Evolutionary conservation across 345 rosid species (phyloP), one percentile per base, ranked within the genome.

Genomic region (Hevea brasiliensis): DNA sequence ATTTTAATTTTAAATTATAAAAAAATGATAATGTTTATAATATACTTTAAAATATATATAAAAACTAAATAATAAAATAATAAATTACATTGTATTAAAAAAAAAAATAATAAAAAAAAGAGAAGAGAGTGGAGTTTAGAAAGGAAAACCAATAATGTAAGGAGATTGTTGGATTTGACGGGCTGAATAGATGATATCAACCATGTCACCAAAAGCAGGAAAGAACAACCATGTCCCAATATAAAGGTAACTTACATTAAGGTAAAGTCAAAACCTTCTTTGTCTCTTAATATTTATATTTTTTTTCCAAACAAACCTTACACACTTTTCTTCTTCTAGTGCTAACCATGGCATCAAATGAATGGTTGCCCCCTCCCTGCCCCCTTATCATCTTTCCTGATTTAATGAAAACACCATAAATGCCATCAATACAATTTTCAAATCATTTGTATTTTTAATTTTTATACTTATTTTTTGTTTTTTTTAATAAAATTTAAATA

Each of bases 141-240:
- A 24, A 56, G 27, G 7, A 71, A 48, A 20, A 53, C 10, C n/a
- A 65, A 66, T 65, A 50, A 51, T 40, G 40, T 45, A 8, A 8
- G 29, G 20, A 41, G 12, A 66, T 50, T 67, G 76, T 37, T 74
- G 73, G 76, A 75, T 37, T 44, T 55, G 73, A 79, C n/a, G 48
- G 76, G 61, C 8, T 57, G 81, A 74, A 63, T 62, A 63, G 59
- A 63, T 69, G 13, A 58, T 54, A 76, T 48, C 69, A 65, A 18
- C 62, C 0, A 65, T 71, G 70, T 45, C 76, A 45, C 76, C 42
- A 42, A 74, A 70, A 45, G 75, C 72, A 69, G 21, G 64, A 69
- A 23, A 47, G 8, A 44, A 41, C 61, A 47, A 48, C 64, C 61
- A 7, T 26, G 47, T 70, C 65, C n/a, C 7, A 47, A 57, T 44